Evolutionary conservation across 306 rosid species (phyloP), one percentile per base, ranked within the genome.

Genomic region (Cicer chorassanicum): DNA sequence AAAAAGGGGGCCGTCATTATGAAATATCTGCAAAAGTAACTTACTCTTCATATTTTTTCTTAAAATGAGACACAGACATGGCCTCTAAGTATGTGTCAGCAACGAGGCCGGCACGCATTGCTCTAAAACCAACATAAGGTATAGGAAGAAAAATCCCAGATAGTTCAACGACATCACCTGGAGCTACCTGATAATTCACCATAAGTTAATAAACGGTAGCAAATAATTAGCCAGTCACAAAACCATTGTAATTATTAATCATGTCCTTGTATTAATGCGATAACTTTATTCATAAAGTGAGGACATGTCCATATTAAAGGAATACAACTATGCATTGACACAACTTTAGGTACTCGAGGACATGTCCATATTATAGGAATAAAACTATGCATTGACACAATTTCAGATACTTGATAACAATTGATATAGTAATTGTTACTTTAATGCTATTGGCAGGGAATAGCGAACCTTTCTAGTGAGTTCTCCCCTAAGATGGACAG

Each of bases 121-220:
- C 99, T 85, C 95, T 88, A 76, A 65, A 94, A 66, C 99, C 99
- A 81, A 86, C 77, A 62, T 92, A 94, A 43, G 98, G 96, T 72
- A 92, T 92, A 77, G 97, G 99, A 79, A 94, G 99, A 86, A 92
- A 94, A 70, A 94, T 94, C 61, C 99, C 99, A 65, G 99, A 94
- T 39, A 94, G 71, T 70, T 94, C 96, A 77, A 92, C 90, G 49
- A 94, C 96, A 77, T 94, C 99, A 54, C 99, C 99, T 1, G 99
- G 99, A 82, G 93, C 89, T 38, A 92, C 99, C 98, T 92, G 88
- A 72, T 57, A 72, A 74, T 36, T 24, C 77, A 71, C 67, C 74
- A 72, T 13, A 72, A 21, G 40, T 55, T 66, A 12, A 59, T 42
- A 76, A 64, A 83, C 64, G 65, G 41, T 1, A 9, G 40, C 59